Base-by-base conservation (phyloP, 148 eudicot genomes). In the Diospyros lotus region DNA sequence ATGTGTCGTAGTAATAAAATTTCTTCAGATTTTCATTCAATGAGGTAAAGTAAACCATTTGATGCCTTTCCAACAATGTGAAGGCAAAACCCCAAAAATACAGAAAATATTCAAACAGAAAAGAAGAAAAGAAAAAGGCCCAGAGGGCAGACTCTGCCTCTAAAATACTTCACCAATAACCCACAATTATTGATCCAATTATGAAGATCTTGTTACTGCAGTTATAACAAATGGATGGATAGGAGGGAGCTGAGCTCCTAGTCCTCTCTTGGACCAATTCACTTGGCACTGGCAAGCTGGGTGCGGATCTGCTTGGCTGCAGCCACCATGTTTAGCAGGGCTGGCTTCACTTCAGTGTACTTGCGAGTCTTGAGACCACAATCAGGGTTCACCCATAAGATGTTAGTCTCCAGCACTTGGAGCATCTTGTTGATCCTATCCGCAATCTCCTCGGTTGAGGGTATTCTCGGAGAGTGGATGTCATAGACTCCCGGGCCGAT, bases 321-420 rank as follows among this genome's bases (percentile, higher is more conserved):
- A 6, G 89, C 81, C 69, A 93, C 98, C 98, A 93, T 87, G 86
- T 81, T 79, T 9, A 77, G 17, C 3, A 93, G 86, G 55, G 98
- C 97, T 1, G 98, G 94, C 81, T 94, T 88, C 51, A 94, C 98
- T 76, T 94, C 98, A 4, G 68, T 69, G 66, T 94, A 94, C 85
- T 94, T 94, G 71, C 98, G 93, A 75, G 97, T 94, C 90, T 94
- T 94, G 78, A 94, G 98, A 68, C 98, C 98, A 82, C 98, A 94
- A 81, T 91, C 98, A 0, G 98, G 97, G 88, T 94, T 94, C 11
- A 94, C 98, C 98, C 98, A 94, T 81, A 94, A 79, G 76, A 94
- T 86, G 84, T 94, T 91, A 87, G 91, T 87, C 71, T 94, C 97
- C 44, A 94, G 88, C 42, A 94, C 98, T 17, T 94, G 94, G 72